These are phyloP conservation scores for Brassica carinata DNA, from an alignment of 345 rosid genomes.

Conservation along the genomic window DNA sequence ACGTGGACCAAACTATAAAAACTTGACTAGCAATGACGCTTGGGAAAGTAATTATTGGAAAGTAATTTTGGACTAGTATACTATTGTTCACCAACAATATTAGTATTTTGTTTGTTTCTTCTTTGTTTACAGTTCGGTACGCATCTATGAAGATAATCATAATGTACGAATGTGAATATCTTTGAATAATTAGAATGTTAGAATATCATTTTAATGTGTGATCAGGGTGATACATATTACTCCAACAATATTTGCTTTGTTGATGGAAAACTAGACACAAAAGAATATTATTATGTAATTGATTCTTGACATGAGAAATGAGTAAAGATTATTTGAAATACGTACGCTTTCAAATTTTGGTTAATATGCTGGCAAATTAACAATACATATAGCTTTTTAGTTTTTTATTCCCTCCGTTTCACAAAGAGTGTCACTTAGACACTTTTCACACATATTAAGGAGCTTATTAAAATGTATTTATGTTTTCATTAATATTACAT, in stretches of 20 bases:
- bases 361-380: neutral
- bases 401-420: no score
- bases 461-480: no score
- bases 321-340: neutral
- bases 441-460: no score
- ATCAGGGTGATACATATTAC: no score
- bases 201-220: neutral
- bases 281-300: neutral
- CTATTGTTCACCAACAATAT: conserved; percentile 23
- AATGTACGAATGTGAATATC: conserved; percentile 12
- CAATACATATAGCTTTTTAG: neutral
- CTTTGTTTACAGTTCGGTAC: conserved; percentile 15
- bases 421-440: no score
- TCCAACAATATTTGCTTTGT: neutral
- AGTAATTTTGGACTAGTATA: conserved; percentile 8
- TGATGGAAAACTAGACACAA: neutral
- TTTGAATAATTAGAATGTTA: neutral
- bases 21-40: conserved; percentile 29
- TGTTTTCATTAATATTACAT: no score
- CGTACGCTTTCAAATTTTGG: neutral
- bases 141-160: conserved; percentile 13
- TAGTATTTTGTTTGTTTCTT: conserved; percentile 25
- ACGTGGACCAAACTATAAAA: conserved; percentile 26
- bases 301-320: neutral
- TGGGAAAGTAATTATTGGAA: conserved; percentile 19